Evolutionary conservation across 192 early-diverging fungal species (phyloP), one percentile per base, ranked within the genome.

Genomic region (Coemansia sp.): DNA sequence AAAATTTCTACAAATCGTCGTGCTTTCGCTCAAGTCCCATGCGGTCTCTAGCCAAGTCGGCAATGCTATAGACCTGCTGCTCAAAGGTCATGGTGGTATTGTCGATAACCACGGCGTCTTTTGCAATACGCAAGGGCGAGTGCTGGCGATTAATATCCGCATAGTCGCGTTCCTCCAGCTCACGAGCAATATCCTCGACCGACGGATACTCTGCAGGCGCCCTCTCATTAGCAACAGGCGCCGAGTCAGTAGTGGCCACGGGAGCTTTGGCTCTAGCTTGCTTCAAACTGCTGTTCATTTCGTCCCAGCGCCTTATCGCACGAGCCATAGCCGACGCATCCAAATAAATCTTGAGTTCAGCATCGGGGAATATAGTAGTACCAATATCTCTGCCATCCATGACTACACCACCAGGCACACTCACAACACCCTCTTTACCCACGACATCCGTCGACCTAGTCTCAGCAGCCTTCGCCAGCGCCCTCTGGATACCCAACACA

Each of bases 331-430:
- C 78, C 55, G 86, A 85, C 2, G 91, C 92, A 11, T 88, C 85
- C 9, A 94, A 75, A 63, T 88, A 94, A 7, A 94, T 76, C 58
- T 94, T 94, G 7, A 93, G 80, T 39, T 94, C 86, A 0, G 93
- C 93, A 55, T 87, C 70, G 0, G 93, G 91, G 32, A 93, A 84
- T 1, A 94, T 86, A 0, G 87, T 85, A 0, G 92, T 90, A 9
- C 93, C 92, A 60, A 93, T 90, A 72, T 94, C 93, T 1, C 93
- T 74, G 6, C 93, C 93, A 74, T 94, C 93, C 90, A 94, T 93
- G 12, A 94, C 90, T 37, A 92, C 66, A n/a, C 92, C 91, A 1
- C 61, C 66, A 58, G 62, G 58, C 34, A 41, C 29, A 1, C 29
- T 45, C 11, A 68, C 38, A 1, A 25, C 10, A 9, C 38, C 55